Evolutionary conservation across 768 basidiomycete species (phyloP), one percentile per base, ranked within the genome.

Genomic region (Hortiboletus campestris): DNA sequence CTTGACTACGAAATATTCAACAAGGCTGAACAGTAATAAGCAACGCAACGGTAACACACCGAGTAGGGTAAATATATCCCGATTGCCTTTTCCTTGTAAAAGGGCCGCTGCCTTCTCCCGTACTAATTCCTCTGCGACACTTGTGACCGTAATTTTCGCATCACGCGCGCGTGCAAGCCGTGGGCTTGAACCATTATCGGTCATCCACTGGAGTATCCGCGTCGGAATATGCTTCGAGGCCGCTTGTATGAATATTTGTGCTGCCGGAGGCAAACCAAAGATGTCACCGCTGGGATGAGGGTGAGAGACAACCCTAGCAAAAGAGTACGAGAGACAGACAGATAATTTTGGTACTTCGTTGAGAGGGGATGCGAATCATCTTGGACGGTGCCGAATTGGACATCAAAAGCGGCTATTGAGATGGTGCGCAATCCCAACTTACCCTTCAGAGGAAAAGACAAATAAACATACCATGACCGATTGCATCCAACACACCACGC

Each of bases 401-500:
- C 75, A 46, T 81, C 81, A 54, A 83, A 81, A 22, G 77, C 79
- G 34, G 76, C 80, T 68, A 16, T 45, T 10, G 25, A 28, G 4
- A 19, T 22, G 31, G 32, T 53, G 34, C 16, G 11, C n/a, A 14
- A 19, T 36, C 3, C 12, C 17, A 19, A 12, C 20, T 4, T 17
- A 10, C 5, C 2, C 17, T n/a, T 29, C 12, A 13, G 2, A 12
- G 3, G 4, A 17, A 16, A 28, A 36, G 8, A 43, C 16, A 44
- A 13, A 7, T 0, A 1, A 46, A 2, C 57, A 20, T 67, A 79
- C 80, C 77, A 59, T 74, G 72, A 25, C 78, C 80, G 45, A 81
- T 76, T 11, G 77, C 73, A 66, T 82, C 81, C 28, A 82, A 61
- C 8, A 78, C 73, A 5, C 76, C 76, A 5, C 76, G 75, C 31